Conservation (phyloP, 257 asterid species). For the Nicotiana attenuata region DNA sequence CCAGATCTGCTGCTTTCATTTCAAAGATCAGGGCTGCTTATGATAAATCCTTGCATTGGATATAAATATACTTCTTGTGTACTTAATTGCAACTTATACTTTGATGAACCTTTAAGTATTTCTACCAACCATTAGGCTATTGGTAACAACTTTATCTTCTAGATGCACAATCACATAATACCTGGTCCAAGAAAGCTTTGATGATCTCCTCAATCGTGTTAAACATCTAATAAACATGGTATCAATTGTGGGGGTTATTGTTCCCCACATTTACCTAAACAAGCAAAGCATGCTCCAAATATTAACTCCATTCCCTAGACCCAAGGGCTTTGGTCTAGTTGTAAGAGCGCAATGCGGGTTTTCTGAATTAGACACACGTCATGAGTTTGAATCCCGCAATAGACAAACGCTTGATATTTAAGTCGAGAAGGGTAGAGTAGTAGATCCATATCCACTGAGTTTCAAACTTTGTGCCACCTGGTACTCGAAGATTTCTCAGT, state of each 20-base stretch:
- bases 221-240: background rate
- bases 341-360: background rate
- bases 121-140: background rate
- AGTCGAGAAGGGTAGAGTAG: background rate
- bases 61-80: background rate
- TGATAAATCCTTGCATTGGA: background rate
- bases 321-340: background rate
- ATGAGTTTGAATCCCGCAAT: background rate
- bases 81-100: background rate
- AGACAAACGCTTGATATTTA: background rate
- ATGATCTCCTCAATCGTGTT: background rate
- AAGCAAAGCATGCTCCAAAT: background rate
- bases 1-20: background rate
- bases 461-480: background rate
- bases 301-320: background rate
- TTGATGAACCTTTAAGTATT: background rate
- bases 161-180: slow-evolving; percentile 2
- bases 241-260: background rate
- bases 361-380: background rate
- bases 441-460: background rate
- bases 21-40: background rate
- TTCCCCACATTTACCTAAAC: background rate
- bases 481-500: background rate
- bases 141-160: background rate
- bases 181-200: background rate